Percentiles rank a stretch among this genome's conserved stretches.
Conservation (phyloP, 1,284 basidiomycete genomes). For the Puccinia novopanici region DNA sequence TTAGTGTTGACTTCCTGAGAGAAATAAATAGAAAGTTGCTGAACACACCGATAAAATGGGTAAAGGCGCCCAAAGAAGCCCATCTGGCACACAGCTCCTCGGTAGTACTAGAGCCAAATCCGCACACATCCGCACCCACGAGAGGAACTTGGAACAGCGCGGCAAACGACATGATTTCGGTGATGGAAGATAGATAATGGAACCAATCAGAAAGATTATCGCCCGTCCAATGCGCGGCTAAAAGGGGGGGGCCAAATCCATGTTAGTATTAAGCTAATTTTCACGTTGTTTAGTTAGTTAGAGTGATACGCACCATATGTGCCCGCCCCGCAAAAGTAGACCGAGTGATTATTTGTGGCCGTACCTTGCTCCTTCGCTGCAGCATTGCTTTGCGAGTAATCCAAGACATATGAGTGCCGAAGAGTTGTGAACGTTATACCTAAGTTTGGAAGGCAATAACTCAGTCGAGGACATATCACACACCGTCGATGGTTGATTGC, state of each 20-base stretch:
- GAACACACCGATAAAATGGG: slow-evolving; percentile 66
- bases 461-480: slow-evolving; percentile 37
- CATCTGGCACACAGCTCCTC: slow-evolving; percentile 71
- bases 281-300: slow-evolving; percentile 61
- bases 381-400: slow-evolving; percentile 68
- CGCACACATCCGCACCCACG: slow-evolving; percentile 69
- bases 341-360: slow-evolving; percentile 70
- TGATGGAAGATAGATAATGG: slow-evolving; percentile 63
- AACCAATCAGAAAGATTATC: slow-evolving; percentile 51
- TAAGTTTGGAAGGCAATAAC: not conserved
- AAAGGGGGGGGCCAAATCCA: not conserved
- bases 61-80: slow-evolving; percentile 72
- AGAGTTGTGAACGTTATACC: slow-evolving; percentile 65
- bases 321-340: slow-evolving; percentile 73
- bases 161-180: slow-evolving; percentile 69
- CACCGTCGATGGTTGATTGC: slow-evolving; percentile 45
- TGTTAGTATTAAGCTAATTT: slow-evolving; percentile 60
- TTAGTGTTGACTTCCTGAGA: no score
- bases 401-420: slow-evolving; percentile 71
- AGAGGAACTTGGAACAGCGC: slow-evolving; percentile 69
- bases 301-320: slow-evolving; percentile 67
- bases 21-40: no score
- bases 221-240: slow-evolving; percentile 35
- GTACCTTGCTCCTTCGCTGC: slow-evolving; percentile 57
- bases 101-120: slow-evolving; percentile 66